Conservation (phyloP, 2,329 filamentous ascomycete species). For the Botrytis tulipae region DNA sequence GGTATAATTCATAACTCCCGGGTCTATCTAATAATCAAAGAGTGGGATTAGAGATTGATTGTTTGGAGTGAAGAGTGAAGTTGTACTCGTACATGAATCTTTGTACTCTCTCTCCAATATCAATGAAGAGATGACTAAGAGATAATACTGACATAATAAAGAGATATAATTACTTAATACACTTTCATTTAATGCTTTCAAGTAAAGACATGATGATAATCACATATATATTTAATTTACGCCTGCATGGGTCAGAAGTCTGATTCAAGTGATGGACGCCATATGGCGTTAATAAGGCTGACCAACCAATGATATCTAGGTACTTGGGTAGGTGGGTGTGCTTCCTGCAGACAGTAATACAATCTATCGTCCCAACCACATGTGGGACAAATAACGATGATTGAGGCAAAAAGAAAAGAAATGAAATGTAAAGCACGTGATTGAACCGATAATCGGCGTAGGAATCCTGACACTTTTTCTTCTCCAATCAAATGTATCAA, state of each 20-base stretch:
- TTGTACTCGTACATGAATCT: too few species aligned
- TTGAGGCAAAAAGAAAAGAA: neutral
- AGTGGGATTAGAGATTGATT: neutral
- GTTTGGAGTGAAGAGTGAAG: neutral
- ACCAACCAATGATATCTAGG: neutral
- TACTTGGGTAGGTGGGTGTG: too few species aligned
- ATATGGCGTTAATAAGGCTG: neutral
- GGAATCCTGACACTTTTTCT: neutral
- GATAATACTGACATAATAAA: too few species aligned
- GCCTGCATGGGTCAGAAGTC: neutral
- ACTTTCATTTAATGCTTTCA: too few species aligned
- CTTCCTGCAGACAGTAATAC: too few species aligned
- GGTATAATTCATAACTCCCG: too few species aligned
- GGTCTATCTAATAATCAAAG: too few species aligned
- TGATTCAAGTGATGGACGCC: neutral
- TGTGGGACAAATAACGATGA: neutral
- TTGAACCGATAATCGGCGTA: conserved; percentile 4
- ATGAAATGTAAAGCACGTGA: neutral
- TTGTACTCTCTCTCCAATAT: too few species aligned
- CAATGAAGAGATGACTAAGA: too few species aligned
- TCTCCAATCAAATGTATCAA: neutral
- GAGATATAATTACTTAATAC: too few species aligned
- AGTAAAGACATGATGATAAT: too few species aligned
- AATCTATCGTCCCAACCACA: neutral
- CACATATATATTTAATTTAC: neutral